Evolutionary conservation across 371 early-diverging fungal genomes (phyloP).

Genomic region (Blyttiomyces sp.): DNA sequence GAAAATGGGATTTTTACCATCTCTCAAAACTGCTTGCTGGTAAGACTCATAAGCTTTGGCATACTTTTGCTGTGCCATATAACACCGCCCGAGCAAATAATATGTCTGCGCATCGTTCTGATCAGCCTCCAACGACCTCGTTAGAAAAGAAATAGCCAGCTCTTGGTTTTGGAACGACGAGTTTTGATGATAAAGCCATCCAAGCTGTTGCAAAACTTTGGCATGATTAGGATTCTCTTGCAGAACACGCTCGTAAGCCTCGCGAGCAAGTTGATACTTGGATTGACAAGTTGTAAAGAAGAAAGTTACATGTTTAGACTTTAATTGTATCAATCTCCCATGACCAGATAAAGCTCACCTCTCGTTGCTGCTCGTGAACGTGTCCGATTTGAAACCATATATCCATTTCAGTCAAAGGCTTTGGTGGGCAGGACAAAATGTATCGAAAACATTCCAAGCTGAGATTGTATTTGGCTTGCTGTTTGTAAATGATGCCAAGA

Average conservation of each 20-base stretch:
- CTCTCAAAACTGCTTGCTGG: conserved; percentile 94
- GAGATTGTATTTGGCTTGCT: conserved; percentile 84
- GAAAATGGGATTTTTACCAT: conserved; percentile 91
- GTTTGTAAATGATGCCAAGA: conserved; percentile 95
- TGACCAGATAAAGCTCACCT: conserved; percentile 44
- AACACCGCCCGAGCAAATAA: conserved; percentile 94
- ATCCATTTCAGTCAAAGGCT: conserved; percentile 88
- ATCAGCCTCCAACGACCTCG: conserved; percentile 77
- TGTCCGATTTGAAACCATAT: conserved; percentile 98
- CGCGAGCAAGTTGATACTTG: conserved; percentile 75
- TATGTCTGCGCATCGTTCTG: conserved; percentile 90
- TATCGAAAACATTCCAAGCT: conserved; percentile 91
- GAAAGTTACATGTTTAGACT: neutral
- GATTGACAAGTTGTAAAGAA: no score
- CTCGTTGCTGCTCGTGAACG: conserved; percentile 92
- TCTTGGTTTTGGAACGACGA: conserved; percentile 72
- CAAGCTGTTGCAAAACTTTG: conserved; percentile 94
- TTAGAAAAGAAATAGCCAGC: conserved; percentile 77
- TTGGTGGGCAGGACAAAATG: conserved; percentile 87
- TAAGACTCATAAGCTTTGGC: conserved; percentile 96
- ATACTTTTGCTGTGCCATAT: conserved; percentile 93
- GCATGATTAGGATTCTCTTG: conserved; percentile 88
- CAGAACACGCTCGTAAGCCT: conserved; percentile 90
- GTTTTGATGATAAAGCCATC: conserved; percentile 91
- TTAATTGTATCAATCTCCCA: neutral